Percentiles rank a stretch among this genome's conserved stretches.
phyloP scores from a whole-genome alignment of 192 early-diverging fungal genomes.

The Phycomyces blakesleeanus region DNA sequence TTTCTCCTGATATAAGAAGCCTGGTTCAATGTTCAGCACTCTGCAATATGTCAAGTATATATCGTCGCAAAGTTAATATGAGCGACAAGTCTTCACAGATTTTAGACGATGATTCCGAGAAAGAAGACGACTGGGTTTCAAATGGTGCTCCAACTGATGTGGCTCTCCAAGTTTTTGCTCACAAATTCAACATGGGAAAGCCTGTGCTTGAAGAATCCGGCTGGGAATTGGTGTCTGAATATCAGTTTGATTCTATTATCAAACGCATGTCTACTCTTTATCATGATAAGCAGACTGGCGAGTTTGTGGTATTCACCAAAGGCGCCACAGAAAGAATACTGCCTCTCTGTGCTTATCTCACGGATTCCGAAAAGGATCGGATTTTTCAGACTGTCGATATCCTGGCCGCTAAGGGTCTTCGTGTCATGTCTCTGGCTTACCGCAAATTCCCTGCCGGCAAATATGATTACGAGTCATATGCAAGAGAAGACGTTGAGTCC shows the following conservation, averaged over 20 bases:
- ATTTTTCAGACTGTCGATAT: conserved; percentile 57
- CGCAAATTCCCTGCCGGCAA: conserved; percentile 34
- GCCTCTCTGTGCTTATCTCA: conserved; percentile 54
- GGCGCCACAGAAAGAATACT: conserved; percentile 90
- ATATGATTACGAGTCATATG: conserved; percentile 1
- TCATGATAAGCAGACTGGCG: conserved; percentile 13
- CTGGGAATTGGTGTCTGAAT: conserved; percentile 57
- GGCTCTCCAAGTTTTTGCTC: conserved; percentile 81
- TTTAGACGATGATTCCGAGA: not conserved
- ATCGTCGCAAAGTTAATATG: conserved; percentile 19
- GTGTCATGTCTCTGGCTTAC: conserved; percentile 85
- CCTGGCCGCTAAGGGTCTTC: conserved; percentile 72
- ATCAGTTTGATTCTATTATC: conserved; percentile 67
- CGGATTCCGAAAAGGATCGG: conserved; percentile 32
- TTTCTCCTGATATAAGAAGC: conserved; percentile 21
- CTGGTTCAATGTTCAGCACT: conserved; percentile 63
- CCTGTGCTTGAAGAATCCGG: conserved; percentile 51
- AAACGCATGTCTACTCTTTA: conserved; percentile 92
- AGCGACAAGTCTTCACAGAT: not conserved
- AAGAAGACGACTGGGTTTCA: conserved; percentile 61
- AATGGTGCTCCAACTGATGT: conserved; percentile 94
- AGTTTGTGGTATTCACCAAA: conserved; percentile 67
- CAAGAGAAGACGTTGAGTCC: conserved; percentile 60
- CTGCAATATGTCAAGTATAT: conserved; percentile 81
- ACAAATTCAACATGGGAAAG: conserved; percentile 74